Conservation (phyloP, 495 filamentous ascomycete genomes). For the Aspergillus bertholletiae region DNA sequence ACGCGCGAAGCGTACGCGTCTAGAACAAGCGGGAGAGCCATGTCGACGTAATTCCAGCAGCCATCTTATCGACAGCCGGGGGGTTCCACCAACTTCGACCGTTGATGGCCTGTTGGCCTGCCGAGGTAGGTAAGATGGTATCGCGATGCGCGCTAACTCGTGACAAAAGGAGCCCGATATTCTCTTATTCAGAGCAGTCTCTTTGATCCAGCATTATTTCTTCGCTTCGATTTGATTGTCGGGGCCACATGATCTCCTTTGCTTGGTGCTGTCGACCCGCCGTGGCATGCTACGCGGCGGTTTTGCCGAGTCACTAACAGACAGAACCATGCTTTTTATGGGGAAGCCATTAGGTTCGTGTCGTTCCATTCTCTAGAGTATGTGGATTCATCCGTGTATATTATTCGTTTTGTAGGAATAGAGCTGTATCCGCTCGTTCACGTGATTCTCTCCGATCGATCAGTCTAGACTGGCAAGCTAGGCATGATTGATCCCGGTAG, state of each 20-base stretch:
- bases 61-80: neutral
- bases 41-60: neutral
- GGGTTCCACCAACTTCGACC: neutral
- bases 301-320: slow-evolving; percentile 1
- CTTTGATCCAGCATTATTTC: neutral
- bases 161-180: neutral
- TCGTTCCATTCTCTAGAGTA: neutral
- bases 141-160: neutral
- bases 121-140: neutral
- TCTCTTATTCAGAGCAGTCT: neutral
- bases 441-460: neutral
- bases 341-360: neutral
- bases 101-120: neutral
- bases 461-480: neutral
- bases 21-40: neutral
- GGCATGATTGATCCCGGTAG: neutral
- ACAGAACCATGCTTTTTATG: neutral
- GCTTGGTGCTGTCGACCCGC: neutral
- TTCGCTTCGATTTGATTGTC: too few relatives aligned
- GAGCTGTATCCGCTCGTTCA: neutral
- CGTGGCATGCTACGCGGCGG: neutral
- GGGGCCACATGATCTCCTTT: neutral
- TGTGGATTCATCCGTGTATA: neutral
- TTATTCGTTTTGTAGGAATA: neutral
- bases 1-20: neutral